Base-by-base conservation (phyloP, 1,284 basidiomycete species). In the Pisolithus thermaeus region DNA sequence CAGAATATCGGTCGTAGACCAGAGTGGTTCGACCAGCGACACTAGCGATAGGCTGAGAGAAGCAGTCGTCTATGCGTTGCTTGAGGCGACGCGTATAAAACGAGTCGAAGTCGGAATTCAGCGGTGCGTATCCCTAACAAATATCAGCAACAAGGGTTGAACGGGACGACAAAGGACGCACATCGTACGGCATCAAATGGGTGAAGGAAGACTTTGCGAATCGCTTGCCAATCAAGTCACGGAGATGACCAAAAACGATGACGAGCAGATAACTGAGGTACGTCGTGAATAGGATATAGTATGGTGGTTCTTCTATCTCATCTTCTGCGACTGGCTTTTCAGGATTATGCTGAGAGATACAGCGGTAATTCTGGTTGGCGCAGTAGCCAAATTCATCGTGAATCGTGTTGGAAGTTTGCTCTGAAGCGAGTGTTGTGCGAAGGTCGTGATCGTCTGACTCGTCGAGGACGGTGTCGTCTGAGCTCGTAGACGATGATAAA, bases 51-150 rank as follows among this genome's bases (percentile, higher is more conserved):
- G 96, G 96, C 52, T 93, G 84, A 2, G 88, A 85, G 73, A 99
- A 99, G 68, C 94, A 97, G 70, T 97, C 93, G 64, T 97, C 95
- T 70, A 99, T 85, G 50, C 96, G 90, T 23, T 80, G 76, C 72
- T 98, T 99, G 60, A 99, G 81, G 8, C 95, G 87, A 54, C 96
- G 90, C 52, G 94, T 97, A 77, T 98, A 99, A 76, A 99, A 99
- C 28, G 95, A 98, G 72, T 99, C 96, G 61, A 98, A 99, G 70
- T 99, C 96, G 32, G 94, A 97, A 72, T 95, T 97, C 57, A 99
- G 79, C 9, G 97, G 90, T 1, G 96, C 96, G 65, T 97, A 97
- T 56, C 94, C 94, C 90, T 94, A 66, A 14, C 12, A 5, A 12
- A 35, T 35, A 14, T 35, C 32, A 35, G 55, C 22, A 28, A 25